Evolutionary conservation across 2,329 filamentous ascomycete species (phyloP).

Genomic region (Aspergillus pseudotamarii): DNA sequence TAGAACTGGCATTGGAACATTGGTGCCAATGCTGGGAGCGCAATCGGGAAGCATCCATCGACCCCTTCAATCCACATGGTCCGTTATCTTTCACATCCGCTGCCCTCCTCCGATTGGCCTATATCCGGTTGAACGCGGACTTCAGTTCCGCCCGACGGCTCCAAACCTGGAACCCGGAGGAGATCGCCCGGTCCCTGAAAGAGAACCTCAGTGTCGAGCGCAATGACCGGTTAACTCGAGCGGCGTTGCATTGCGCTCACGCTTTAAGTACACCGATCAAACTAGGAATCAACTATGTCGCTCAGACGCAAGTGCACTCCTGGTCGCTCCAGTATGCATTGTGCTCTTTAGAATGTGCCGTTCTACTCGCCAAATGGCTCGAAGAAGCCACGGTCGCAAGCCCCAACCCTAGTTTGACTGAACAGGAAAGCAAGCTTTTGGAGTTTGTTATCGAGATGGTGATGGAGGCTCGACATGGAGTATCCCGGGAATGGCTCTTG

Average conservation of each 20-base stretch:
- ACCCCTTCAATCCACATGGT: conserved; percentile 37
- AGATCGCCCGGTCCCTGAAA: conserved; percentile 34
- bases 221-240: conserved; percentile 49
- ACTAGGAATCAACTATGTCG: conserved; percentile 58
- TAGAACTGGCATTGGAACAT: conserved; percentile 37
- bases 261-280: conserved; percentile 60
- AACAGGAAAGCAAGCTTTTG: conserved; percentile 36
- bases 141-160: conserved; percentile 36
- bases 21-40: conserved; percentile 42
- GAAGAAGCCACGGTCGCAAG: conserved; percentile 32
- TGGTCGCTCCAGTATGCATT: conserved; percentile 62
- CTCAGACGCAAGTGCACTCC: conserved; percentile 58
- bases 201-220: conserved; percentile 45
- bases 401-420: conserved; percentile 30
- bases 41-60: conserved; percentile 38
- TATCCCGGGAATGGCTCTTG: conserved; percentile 34
- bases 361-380: conserved; percentile 55
- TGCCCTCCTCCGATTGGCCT: conserved; percentile 35
- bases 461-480: conserved; percentile 37
- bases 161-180: conserved; percentile 35
- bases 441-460: conserved; percentile 43
- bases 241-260: conserved; percentile 57
- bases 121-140: conserved; percentile 39
- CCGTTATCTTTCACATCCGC: conserved; percentile 39
- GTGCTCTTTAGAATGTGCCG: conserved; percentile 57